Evolutionary conservation across 2,329 filamentous ascomycete species (phyloP).

Genomic region (Elsinoe ampelina): DNA sequence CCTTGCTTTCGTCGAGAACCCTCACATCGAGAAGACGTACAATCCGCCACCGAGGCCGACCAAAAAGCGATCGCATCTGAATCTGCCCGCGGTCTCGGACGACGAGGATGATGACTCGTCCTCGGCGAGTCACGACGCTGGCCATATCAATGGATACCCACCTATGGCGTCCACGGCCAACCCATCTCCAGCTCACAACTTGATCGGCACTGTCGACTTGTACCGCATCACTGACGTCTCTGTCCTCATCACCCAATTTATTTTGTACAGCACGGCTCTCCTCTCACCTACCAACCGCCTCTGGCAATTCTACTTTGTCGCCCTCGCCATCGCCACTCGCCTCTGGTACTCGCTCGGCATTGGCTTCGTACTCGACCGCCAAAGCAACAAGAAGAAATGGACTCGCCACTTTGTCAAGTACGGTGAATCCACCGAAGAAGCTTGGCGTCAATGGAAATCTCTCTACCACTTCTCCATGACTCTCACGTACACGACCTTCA

Average conservation of each 20-base stretch:
- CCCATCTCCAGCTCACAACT: slow-evolving; percentile 66
- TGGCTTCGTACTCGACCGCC: slow-evolving; percentile 71
- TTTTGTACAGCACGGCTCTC: slow-evolving; percentile 63
- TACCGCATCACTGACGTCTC: slow-evolving; percentile 80
- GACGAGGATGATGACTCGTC: slow-evolving; percentile 31
- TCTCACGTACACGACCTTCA: slow-evolving; percentile 80
- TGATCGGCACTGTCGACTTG: slow-evolving; percentile 84
- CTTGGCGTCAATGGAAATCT: slow-evolving; percentile 96
- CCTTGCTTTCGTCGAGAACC: slow-evolving; percentile 83
- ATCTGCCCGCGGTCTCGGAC: slow-evolving; percentile 27
- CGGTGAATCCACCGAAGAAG: slow-evolving; percentile 80
- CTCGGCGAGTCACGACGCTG: slow-evolving; percentile 32
- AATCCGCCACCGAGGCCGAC: slow-evolving; percentile 73
- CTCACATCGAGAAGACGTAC: slow-evolving; percentile 96
- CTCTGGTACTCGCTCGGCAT: slow-evolving; percentile 88
- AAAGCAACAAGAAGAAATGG: slow-evolving; percentile 89
- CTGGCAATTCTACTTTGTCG: slow-evolving; percentile 70
- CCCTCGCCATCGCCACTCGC: slow-evolving; percentile 73
- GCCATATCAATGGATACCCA: slow-evolving; percentile 29
- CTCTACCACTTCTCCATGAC: slow-evolving; percentile 88
- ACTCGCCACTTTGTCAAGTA: slow-evolving; percentile 96
- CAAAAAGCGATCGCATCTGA: slow-evolving; percentile 32
- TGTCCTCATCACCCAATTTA: slow-evolving; percentile 64
- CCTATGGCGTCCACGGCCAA: slow-evolving; percentile 37
- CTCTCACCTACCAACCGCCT: slow-evolving; percentile 67